Percentiles rank a stretch among this genome's conserved stretches.
phyloP scores from a whole-genome alignment of 2,329 filamentous ascomycete species.

The Penicillium brasilianum region DNA sequence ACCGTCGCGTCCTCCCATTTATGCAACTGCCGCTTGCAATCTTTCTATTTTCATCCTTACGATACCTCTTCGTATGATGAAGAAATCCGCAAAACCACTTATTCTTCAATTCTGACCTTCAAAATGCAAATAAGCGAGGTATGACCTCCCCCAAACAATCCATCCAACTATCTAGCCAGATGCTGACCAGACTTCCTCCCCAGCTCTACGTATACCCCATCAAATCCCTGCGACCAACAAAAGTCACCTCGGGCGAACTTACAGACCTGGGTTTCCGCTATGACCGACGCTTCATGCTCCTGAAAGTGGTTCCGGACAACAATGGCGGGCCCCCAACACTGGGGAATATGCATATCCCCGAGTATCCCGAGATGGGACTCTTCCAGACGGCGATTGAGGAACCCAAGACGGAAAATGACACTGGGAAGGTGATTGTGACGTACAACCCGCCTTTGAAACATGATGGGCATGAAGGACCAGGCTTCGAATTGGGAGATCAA shows the following conservation, averaged over 20 bases:
- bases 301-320: constrained; percentile 52
- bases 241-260: constrained; percentile 59
- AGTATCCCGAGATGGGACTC: constrained; percentile 65
- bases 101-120: background rate
- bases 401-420: constrained; percentile 25
- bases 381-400: constrained; percentile 64
- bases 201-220: constrained; percentile 75
- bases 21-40: background rate
- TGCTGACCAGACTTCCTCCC: background rate
- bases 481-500: background rate
- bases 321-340: constrained; percentile 33
- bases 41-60: background rate
- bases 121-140: constrained; percentile 53
- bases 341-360: constrained; percentile 64
- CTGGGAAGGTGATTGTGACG: constrained; percentile 48
- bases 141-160: constrained; percentile 16
- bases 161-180: background rate
- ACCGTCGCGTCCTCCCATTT: background rate
- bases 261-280: constrained; percentile 66
- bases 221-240: constrained; percentile 70
- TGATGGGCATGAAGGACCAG: constrained; percentile 12
- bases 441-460: constrained; percentile 38
- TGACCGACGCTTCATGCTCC: constrained; percentile 74
- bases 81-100: background rate
- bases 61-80: background rate